Evolutionary conservation across 805 yeast genomes (phyloP), one percentile per base, ranked within the genome.

Genomic region (Saccharomycopsis sp.): DNA sequence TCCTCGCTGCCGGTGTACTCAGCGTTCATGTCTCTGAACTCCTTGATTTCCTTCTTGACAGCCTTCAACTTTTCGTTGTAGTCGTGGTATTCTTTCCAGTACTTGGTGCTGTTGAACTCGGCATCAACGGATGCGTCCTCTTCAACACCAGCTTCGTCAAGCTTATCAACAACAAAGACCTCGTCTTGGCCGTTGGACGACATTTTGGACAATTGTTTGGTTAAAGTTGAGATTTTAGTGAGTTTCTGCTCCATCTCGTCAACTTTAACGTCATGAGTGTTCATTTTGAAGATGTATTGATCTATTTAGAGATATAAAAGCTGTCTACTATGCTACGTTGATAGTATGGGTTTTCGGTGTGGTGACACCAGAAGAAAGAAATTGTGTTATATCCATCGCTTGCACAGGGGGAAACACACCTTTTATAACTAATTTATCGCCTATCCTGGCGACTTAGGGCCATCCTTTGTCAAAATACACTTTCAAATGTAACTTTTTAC

Each of bases 21-120:
- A 40, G 55, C 34, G 40, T 53, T 60, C 57, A 60, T 46, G 52
- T 52, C 54, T 47, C 57, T 60, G 52, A 60, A 52, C 34, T 60
- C 63, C n/a, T 40, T 48, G 34, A 60, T 60, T 34, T 60, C 63
- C 34, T 60, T 60, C 51, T 60, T 60, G 47, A 60, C 52, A 2
- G 54, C 57, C 2, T 24, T 29, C 44, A 60, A 57, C 37, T 55
- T 60, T 21, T 56, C 41, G 50, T 41, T 52, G 52, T 57, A 60
- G 21, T 57, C 61, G n/a, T 58, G 61, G 50, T 60, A 60, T 12
- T 60, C 59, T 34, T 60, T 60, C 63, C 63, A 60, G 50, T 60
- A 60, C 46, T 58, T 51, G 7, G 21, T 16, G 21, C 21, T 18
- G 21, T 44, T 44, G 15, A 61, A 58, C 15, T 54, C 61, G n/a